A percentile compares a stretch with the other conserved stretches of the same genome.
Conservation (phyloP, 2,329 filamentous ascomycete genomes). For the Thielaviopsis euricoi region DNA sequence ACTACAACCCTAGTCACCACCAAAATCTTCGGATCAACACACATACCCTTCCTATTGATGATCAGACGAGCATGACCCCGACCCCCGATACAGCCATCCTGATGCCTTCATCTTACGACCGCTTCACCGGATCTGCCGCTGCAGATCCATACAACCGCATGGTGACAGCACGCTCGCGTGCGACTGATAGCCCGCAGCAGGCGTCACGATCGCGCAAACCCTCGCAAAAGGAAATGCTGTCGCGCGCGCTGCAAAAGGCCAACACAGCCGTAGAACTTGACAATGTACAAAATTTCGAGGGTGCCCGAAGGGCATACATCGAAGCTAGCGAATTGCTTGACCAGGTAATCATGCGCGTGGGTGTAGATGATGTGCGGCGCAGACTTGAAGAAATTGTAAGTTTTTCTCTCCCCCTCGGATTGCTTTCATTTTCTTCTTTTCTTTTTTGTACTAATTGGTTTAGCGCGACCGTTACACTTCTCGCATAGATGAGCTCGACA, state of each 20-base stretch:
- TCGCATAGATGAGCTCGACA: conserved; percentile 72
- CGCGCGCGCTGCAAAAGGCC: conserved; percentile 85
- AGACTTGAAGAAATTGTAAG: conserved; percentile 89
- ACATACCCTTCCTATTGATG: conserved; percentile 5
- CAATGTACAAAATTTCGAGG: conserved; percentile 88
- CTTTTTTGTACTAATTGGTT: neutral
- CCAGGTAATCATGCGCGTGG: conserved; percentile 72
- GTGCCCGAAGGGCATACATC: conserved; percentile 73
- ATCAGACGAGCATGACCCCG: conserved; percentile 5
- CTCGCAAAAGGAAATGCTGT: conserved; percentile 89
- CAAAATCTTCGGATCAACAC: conserved; percentile 11
- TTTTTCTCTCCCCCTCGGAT: conserved; percentile 16
- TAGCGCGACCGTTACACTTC: conserved; percentile 80
- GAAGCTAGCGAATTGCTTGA: conserved; percentile 82
- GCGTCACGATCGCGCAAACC: conserved; percentile 19
- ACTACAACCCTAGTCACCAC: conserved; percentile 4
- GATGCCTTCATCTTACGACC: conserved; percentile 10
- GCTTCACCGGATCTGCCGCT: neutral
- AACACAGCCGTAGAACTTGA: conserved; percentile 91
- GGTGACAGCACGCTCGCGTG: neutral
- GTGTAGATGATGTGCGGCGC: conserved; percentile 68
- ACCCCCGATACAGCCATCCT: conserved; percentile 11
- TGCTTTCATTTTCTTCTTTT: neutral
- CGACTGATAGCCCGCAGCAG: neutral
- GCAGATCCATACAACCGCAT: neutral